Conservation (phyloP, 176 grass and related monocot genomes). For the Carex scoparia region DNA sequence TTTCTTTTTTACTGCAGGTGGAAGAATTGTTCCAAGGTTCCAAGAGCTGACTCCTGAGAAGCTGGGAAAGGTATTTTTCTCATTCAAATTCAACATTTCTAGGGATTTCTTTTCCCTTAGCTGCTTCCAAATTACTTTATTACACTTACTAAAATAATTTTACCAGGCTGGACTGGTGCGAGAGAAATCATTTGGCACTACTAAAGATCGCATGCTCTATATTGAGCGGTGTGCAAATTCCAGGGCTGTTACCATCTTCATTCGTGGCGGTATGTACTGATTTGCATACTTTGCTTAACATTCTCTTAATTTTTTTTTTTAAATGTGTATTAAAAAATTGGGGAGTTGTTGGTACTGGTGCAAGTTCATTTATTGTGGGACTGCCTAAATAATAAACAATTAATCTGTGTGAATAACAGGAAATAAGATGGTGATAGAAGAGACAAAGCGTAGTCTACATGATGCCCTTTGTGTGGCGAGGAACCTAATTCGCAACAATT, state of each 20-base stretch:
- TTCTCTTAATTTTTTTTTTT: not conserved
- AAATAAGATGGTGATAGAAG: slow-evolving; percentile 93
- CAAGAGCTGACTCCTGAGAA: slow-evolving; percentile 85
- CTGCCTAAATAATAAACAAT: not conserved
- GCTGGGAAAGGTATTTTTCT: slow-evolving; percentile 70
- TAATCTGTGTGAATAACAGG: slow-evolving; percentile 34
- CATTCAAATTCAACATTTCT: not conserved
- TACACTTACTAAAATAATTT: slow-evolving; percentile 11
- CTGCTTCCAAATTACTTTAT: not conserved
- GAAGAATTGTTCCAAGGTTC: slow-evolving; percentile 89
- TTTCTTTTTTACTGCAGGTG: slow-evolving; percentile 44
- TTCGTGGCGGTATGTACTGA: slow-evolving; percentile 65
- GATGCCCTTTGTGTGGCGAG: slow-evolving; percentile 81
- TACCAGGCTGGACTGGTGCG: slow-evolving; percentile 81
- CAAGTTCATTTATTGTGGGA: not conserved
- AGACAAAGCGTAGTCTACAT: slow-evolving; percentile 81
- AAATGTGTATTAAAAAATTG: not conserved
- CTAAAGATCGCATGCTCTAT: slow-evolving; percentile 78
- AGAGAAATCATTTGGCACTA: slow-evolving; percentile 86
- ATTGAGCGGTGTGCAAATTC: slow-evolving; percentile 88
- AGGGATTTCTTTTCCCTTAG: not conserved
- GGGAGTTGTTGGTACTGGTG: not conserved
- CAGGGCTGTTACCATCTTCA: slow-evolving; percentile 82
- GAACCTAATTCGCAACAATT: slow-evolving; percentile 86
- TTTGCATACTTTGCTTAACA: not conserved